Conservation (phyloP, 805 yeast genomes). For the Metschnikowia proteae region DNA sequence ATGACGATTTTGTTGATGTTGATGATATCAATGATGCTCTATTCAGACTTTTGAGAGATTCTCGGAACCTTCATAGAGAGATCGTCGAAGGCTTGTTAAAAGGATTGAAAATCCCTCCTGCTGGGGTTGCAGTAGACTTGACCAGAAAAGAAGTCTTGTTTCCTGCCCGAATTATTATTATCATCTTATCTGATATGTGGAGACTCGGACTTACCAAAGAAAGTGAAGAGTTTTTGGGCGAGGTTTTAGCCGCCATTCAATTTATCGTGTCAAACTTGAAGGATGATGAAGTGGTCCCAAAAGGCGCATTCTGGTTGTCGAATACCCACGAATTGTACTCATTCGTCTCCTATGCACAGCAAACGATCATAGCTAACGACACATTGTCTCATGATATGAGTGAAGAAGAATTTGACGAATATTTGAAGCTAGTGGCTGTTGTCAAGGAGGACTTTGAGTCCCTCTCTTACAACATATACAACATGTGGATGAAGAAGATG, state of each 20-base stretch:
- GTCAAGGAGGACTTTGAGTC: slow-evolving; percentile 93
- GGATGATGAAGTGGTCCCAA: slow-evolving; percentile 82
- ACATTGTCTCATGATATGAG: slow-evolving; percentile 78
- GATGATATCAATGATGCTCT: slow-evolving; percentile 75
- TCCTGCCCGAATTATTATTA: slow-evolving; percentile 93
- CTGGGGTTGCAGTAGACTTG: slow-evolving; percentile 78
- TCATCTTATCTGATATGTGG: slow-evolving; percentile 96
- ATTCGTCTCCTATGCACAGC: slow-evolving; percentile 90
- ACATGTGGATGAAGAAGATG: slow-evolving; percentile 95
- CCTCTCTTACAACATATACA: slow-evolving; percentile 87
- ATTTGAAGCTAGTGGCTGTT: slow-evolving; percentile 81
- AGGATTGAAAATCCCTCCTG: slow-evolving; percentile 80
- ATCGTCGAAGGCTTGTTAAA: slow-evolving; percentile 81
- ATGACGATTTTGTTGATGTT: slow-evolving; percentile 49
- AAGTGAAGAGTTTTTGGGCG: slow-evolving; percentile 86
- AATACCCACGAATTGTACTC: slow-evolving; percentile 94
- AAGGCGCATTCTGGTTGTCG: slow-evolving; percentile 97
- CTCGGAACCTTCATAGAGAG: slow-evolving; percentile 72
- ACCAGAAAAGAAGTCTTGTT: slow-evolving; percentile 87
- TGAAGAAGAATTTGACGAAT: slow-evolving; percentile 85
- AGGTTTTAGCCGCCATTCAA: slow-evolving; percentile 83
- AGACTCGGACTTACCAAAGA: slow-evolving; percentile 89
- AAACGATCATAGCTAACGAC: slow-evolving; percentile 83
- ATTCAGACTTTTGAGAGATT: slow-evolving; percentile 65
- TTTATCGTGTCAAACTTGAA: slow-evolving; percentile 71